phyloP scores from a whole-genome alignment of 768 basidiomycete species.

The Lactarius deliciosus region DNA sequence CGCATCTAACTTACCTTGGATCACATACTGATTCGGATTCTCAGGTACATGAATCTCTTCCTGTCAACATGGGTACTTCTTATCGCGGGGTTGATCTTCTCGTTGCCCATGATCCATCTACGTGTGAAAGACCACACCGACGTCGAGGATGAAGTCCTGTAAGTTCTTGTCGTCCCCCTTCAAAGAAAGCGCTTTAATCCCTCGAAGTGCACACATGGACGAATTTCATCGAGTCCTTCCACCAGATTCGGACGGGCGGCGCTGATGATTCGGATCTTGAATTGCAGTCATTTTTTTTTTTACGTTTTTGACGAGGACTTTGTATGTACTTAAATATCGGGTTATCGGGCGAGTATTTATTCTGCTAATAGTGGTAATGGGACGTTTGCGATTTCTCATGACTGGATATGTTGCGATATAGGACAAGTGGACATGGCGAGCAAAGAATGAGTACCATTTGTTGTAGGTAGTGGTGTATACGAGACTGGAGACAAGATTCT shows the following conservation, averaged over 20 bases:
- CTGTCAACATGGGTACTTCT: slow-evolving; percentile 74
- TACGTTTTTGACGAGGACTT: background rate
- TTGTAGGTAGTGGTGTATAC: background rate
- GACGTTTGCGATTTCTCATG: slow-evolving; percentile 5
- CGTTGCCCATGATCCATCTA: slow-evolving; percentile 72
- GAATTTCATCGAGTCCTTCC: slow-evolving; percentile 20
- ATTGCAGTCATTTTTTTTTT: background rate
- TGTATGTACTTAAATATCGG: slow-evolving; percentile 13
- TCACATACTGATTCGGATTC: slow-evolving; percentile 12
- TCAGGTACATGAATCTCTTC: slow-evolving; percentile 66
- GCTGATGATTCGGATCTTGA: background rate
- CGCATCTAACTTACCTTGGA: background rate
- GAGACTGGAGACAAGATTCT: background rate
- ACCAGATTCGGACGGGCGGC: slow-evolving; percentile 1
- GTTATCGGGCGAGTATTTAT: slow-evolving; percentile 9
- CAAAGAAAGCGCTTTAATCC: background rate
- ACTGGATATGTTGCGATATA: background rate
- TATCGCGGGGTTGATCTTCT: slow-evolving; percentile 59
- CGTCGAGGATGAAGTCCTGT: slow-evolving; percentile 53
- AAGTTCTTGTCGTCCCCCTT: slow-evolving; percentile 32
- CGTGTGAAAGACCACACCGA: slow-evolving; percentile 65
- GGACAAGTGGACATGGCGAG: background rate
- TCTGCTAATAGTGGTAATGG: slow-evolving; percentile 3
- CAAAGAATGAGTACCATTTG: background rate
- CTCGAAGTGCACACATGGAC: slow-evolving; percentile 15